Evolutionary conservation across 1,284 basidiomycete species (phyloP).

Genomic region (Boletellus deceptivus): DNA sequence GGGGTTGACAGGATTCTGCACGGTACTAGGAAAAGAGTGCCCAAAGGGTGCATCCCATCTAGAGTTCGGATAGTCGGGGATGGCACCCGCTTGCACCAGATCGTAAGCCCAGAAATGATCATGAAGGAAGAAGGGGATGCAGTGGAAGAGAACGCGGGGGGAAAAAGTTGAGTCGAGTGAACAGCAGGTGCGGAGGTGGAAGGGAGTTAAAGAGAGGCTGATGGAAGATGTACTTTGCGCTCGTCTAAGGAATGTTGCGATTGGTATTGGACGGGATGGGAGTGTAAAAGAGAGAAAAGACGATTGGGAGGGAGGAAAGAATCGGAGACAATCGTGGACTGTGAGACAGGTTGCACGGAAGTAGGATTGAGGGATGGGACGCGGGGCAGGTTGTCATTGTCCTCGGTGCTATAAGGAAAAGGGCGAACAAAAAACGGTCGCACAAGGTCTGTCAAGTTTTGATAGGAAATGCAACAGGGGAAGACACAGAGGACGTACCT

Average conservation of each 20-base stretch:
- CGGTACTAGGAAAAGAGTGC: conserved; percentile 9
- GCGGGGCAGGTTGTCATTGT: neutral
- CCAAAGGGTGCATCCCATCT: conserved; percentile 25
- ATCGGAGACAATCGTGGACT: neutral
- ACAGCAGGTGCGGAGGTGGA: neutral
- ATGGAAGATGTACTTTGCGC: conserved; percentile 1
- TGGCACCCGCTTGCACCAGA: conserved; percentile 14
- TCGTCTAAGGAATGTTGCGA: neutral
- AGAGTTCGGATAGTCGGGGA: conserved; percentile 15
- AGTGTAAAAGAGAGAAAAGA: conserved; percentile 1
- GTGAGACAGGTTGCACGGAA: neutral
- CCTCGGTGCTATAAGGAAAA: conserved; percentile 4
- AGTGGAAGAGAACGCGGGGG: neutral
- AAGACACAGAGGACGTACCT: conserved; percentile 26
- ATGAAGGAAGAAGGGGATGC: conserved; percentile 14
- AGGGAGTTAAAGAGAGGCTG: conserved; percentile 4
- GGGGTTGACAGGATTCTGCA: neutral
- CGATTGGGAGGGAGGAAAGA: neutral
- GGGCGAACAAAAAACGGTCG: conserved; percentile 15
- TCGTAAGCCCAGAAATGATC: conserved; percentile 32
- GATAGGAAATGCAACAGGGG: conserved; percentile 7
- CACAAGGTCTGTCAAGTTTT: conserved; percentile 10
- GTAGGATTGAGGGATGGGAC: neutral
- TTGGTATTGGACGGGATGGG: neutral
- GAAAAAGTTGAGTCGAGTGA: neutral